Percentiles rank a stretch among this genome's conserved stretches.
Conservation (phyloP, 129 eudicot species). For the Artemisia argyi region DNA sequence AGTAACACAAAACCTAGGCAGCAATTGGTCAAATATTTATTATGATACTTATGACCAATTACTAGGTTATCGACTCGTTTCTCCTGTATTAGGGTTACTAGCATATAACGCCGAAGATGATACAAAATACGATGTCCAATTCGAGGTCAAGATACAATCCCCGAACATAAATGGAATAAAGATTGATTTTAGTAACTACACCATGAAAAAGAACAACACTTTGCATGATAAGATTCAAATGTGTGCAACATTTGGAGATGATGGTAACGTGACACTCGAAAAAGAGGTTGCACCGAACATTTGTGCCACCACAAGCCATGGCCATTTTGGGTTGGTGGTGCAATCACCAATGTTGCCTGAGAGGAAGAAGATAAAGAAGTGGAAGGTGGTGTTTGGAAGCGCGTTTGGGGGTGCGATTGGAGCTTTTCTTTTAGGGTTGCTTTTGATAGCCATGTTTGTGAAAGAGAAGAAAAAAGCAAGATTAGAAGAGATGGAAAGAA, state of each 20-base stretch:
- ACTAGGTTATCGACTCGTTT: slow-evolving; percentile 65
- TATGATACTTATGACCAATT: slow-evolving; percentile 51
- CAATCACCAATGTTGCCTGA: slow-evolving; percentile 49
- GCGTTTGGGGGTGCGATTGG: slow-evolving; percentile 78
- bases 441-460: slow-evolving; percentile 73
- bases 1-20: slow-evolving; percentile 70
- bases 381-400: slow-evolving; percentile 81
- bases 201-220: slow-evolving; percentile 24
- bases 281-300: slow-evolving; percentile 51
- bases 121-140: slow-evolving; percentile 38
- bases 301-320: slow-evolving; percentile 57
- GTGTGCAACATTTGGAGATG: slow-evolving; percentile 75
- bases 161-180: slow-evolving; percentile 48
- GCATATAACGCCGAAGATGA: slow-evolving; percentile 72
- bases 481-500: slow-evolving; percentile 80
- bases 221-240: slow-evolving; percentile 45
- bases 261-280: slow-evolving; percentile 71
- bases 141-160: slow-evolving; percentile 55
- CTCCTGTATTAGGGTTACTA: slow-evolving; percentile 81
- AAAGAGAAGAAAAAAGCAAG: slow-evolving; percentile 83
- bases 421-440: slow-evolving; percentile 58
- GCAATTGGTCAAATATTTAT: slow-evolving; percentile 77
- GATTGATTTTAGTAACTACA: slow-evolving; percentile 60
- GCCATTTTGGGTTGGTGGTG: slow-evolving; percentile 82
- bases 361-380: slow-evolving; percentile 51